These are phyloP conservation scores for Phaeoacremonium minimum DNA, from an alignment of 2,329 filamentous ascomycete genomes.

Conservation along the genomic window DNA sequence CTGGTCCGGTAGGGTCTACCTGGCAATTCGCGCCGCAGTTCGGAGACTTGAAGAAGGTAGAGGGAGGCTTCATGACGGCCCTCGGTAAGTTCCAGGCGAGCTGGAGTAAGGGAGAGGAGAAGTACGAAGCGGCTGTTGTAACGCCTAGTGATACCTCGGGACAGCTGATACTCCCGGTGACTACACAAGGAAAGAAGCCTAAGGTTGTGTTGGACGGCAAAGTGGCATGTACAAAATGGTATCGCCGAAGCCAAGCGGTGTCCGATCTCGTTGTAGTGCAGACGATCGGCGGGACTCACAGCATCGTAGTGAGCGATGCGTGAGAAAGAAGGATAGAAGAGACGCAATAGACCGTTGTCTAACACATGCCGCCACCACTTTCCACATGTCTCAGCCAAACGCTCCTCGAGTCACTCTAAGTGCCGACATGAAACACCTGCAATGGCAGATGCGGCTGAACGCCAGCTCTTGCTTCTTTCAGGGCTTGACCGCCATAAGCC, in stretches of 20 bases:
- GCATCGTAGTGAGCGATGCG: slow-evolving; percentile 8
- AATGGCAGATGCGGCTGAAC: too few relatives aligned
- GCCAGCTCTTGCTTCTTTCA: too few relatives aligned
- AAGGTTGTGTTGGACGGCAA: slow-evolving; percentile 15
- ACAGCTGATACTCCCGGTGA: slow-evolving; percentile 16
- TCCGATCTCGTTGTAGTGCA: slow-evolving; percentile 9
- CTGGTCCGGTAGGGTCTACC: slow-evolving; percentile 23
- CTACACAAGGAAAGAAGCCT: slow-evolving; percentile 4
- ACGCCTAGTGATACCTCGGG: slow-evolving; percentile 18
- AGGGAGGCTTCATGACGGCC: slow-evolving; percentile 33
- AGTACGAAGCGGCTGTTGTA: slow-evolving; percentile 15
- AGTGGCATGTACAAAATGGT: slow-evolving; percentile 4
- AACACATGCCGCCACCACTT: too few relatives aligned
- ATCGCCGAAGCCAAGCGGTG: slow-evolving; percentile 6
- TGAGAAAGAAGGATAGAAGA: too few relatives aligned
- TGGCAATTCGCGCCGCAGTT: slow-evolving; percentile 34
- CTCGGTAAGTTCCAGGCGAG: slow-evolving; percentile 29
- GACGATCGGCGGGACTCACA: slow-evolving; percentile 7
- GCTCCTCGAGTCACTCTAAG: too few relatives aligned
- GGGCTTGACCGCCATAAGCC: too few relatives aligned
- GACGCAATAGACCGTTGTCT: too few relatives aligned
- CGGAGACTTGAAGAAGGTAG: slow-evolving; percentile 28
- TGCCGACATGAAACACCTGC: too few relatives aligned
- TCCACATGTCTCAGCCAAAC: too few relatives aligned
- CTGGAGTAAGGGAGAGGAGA: slow-evolving; percentile 15